Conservation (phyloP, 306 rosid species). For the Prunus campanulata region DNA sequence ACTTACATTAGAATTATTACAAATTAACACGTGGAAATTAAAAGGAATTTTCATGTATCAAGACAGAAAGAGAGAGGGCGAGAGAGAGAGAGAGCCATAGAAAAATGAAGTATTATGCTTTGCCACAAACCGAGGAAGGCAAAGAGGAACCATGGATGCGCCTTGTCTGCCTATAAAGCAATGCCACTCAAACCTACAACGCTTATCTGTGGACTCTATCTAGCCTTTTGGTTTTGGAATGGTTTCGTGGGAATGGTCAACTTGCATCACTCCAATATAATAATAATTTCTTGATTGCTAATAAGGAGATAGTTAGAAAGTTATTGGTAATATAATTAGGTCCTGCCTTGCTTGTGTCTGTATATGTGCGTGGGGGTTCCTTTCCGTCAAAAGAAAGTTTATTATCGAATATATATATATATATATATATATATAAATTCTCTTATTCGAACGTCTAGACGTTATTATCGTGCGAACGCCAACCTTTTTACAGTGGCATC, state of each 20-base stretch:
- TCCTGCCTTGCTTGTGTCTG: too few relatives aligned
- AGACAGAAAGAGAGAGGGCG: constrained; percentile 1
- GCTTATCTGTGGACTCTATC: constrained; percentile 34
- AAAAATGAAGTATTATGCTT: constrained; percentile 18
- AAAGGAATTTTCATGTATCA: not conserved
- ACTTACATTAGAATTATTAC: not conserved
- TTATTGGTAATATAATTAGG: too few relatives aligned
- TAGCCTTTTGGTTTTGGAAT: not conserved
- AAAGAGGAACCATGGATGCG: constrained; percentile 42
- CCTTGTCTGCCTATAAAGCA: constrained; percentile 73
- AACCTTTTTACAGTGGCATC: too few relatives aligned
- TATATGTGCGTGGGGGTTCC: not conserved
- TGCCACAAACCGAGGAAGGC: constrained; percentile 51
- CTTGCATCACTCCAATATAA: not conserved
- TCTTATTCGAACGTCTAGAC: fast-evolving
- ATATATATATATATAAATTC: too few relatives aligned
- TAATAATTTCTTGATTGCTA: too few relatives aligned
- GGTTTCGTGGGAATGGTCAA: constrained; percentile 15
- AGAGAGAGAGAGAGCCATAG: not conserved
- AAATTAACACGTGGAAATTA: not conserved
- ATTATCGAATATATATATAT: not conserved
- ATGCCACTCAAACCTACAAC: constrained; percentile 42
- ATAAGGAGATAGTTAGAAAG: too few relatives aligned
- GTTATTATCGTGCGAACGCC: fast-evolving
- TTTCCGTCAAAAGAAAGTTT: not conserved